Percentiles rank a stretch among this genome's conserved stretches.
phyloP scores from a whole-genome alignment of 768 basidiomycete genomes.

The Suillus weaverae region DNA sequence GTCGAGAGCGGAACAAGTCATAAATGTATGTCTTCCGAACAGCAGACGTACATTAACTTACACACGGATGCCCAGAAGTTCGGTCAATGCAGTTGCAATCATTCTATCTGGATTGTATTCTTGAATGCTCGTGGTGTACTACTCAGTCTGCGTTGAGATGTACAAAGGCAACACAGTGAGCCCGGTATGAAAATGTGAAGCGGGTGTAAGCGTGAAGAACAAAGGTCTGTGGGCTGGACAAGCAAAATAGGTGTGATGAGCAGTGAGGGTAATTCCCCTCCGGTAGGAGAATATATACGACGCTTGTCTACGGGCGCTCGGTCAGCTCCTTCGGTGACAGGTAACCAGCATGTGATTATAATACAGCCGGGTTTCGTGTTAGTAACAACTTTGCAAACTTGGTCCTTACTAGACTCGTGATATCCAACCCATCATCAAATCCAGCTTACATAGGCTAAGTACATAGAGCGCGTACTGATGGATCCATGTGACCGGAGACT shows the following conservation, averaged over 20 bases:
- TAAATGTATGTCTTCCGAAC: not conserved
- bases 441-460: not conserved
- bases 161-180: not conserved
- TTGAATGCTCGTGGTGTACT: not conserved
- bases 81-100: slow-evolving; percentile 58
- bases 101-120: slow-evolving; percentile 20
- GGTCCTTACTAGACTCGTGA: too few species aligned
- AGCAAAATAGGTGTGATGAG: not conserved
- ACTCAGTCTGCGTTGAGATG: not conserved
- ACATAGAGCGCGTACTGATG: not conserved
- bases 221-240: not conserved
- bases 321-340: not conserved
- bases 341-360: not conserved
- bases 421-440: not conserved
- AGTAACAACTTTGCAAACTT: too few species aligned
- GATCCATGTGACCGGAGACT: not conserved
- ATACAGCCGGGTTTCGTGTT: not conserved
- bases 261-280: not conserved
- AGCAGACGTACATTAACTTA: slow-evolving; percentile 33
- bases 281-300: not conserved
- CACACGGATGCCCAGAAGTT: slow-evolving; percentile 67
- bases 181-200: not conserved
- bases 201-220: not conserved
- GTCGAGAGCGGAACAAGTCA: slow-evolving; percentile 3
- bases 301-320: not conserved